Percentiles rank a stretch among this genome's conserved stretches.
phyloP scores from a whole-genome alignment of 345 rosid genomes.

The Salix dunnii region DNA sequence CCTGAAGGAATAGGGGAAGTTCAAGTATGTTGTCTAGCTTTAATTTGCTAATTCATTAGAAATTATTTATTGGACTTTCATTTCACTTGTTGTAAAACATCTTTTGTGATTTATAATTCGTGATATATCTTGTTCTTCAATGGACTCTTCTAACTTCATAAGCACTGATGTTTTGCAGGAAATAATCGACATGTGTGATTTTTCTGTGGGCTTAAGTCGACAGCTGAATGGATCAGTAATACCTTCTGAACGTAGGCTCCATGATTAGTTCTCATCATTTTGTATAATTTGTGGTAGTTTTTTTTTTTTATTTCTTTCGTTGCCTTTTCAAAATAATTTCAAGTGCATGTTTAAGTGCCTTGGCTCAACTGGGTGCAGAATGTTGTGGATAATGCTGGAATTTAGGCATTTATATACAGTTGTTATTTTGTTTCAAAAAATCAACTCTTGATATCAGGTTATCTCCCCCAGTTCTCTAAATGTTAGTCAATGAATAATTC shows the following conservation, averaged over 20 bases:
- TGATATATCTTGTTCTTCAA: not conserved
- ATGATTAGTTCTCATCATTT: not conserved
- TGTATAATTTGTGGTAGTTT: not conserved
- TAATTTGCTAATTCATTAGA: not conserved
- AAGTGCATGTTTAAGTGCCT: not conserved
- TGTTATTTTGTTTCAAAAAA: not conserved
- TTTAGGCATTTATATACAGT: conserved; percentile 6
- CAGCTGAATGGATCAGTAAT: conserved; percentile 91
- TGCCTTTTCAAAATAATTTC: conserved; percentile 4
- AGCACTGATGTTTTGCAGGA: conserved; percentile 53
- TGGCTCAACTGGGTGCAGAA: not conserved
- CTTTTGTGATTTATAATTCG: not conserved
- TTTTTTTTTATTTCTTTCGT: not conserved
- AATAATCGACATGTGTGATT: conserved; percentile 97
- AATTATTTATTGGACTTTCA: not conserved
- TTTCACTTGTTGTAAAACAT: not conserved
- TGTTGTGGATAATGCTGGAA: not conserved
- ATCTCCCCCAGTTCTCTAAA: not conserved
- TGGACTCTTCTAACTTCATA: not conserved
- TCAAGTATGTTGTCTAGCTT: conserved; percentile 47
- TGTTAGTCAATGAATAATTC: conserved; percentile 16
- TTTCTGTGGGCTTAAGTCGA: conserved; percentile 87
- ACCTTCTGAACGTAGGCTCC: conserved; percentile 93
- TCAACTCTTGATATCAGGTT: not conserved
- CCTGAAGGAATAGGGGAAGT: conserved; percentile 99